Evolutionary conservation across 83 land plant genomes (phyloP).

Genomic region (Thuja plicata): DNA sequence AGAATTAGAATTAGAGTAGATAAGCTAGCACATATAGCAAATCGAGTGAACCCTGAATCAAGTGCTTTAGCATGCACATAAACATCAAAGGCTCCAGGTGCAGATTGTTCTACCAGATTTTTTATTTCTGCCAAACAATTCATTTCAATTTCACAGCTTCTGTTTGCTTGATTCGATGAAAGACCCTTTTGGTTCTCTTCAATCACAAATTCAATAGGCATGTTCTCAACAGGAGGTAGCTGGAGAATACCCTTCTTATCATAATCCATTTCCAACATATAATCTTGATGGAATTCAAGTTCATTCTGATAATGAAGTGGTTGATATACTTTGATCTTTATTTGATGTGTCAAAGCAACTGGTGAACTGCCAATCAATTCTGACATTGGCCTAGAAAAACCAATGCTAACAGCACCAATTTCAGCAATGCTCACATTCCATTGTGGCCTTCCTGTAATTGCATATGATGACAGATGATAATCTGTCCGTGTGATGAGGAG

Average conservation of each 20-base stretch:
- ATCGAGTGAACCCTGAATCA: not conserved
- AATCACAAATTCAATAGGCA: not conserved
- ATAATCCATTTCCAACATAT: not conserved
- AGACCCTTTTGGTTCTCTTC: not conserved
- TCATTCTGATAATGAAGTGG: not conserved
- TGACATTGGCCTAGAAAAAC: slow-evolving; percentile 7
- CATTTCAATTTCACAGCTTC: slow-evolving; percentile 3
- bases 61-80: not conserved
- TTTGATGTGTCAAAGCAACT: slow-evolving; percentile 1
- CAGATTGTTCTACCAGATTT: not conserved
- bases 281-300: not conserved
- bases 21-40: not conserved
- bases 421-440: slow-evolving; percentile 60
- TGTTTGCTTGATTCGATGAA: not conserved
- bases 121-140: slow-evolving; percentile 13
- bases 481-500: slow-evolving; percentile 59
- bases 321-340: slow-evolving; percentile 9
- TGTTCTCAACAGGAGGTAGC: slow-evolving; percentile 1
- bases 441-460: slow-evolving; percentile 24
- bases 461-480: slow-evolving; percentile 32
- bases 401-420: slow-evolving; percentile 32
- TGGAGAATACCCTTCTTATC: not conserved
- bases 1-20: not conserved
- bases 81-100: not conserved
- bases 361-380: not conserved